Evolutionary conservation across 2,329 filamentous ascomycete species (phyloP), one percentile per base, ranked within the genome.

Genomic region (Hypocrella siamensis): DNA sequence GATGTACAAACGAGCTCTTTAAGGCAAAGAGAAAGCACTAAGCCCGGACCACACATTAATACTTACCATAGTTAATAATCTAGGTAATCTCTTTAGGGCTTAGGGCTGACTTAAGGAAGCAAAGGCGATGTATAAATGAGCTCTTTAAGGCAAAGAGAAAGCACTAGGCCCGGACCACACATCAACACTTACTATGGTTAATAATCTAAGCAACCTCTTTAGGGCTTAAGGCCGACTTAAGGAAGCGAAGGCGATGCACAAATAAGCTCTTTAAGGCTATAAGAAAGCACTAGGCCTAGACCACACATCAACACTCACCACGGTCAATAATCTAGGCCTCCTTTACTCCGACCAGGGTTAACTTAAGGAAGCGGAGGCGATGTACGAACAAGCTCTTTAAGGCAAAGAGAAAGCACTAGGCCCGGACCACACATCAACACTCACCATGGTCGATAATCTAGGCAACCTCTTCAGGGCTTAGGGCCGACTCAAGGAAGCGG

Each of bases 361-460:
- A 28, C 29, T 44, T 8, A 11, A 35, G 7, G 40, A 51, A 25
- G 40, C 46, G 12, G 42, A 51, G 38, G 35, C 34, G 1, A 53
- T 52, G 42, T 52, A 44, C 16, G 6, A 38, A 7, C 48, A 45
- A 29, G 48, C 46, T 29, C 38, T 54, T 5, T 31, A 43, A 43
- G 42, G 47, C 30, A 39, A 39, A 8, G 40, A 49, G 30, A 41
- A 41, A 24, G 33, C 26, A 16, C 21, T 28, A 4, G 40, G 37
- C 3, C 33, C 37, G 28, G 35, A 40, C 9, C 37, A 42, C 26
- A 31, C 17, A 24, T 38, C 26, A 26, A 37, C 34, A 14, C 31
- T 42, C 18, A 14, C 37, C 26, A 31, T 26, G 12, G 26, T 47
- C 5, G 27, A 48, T 27, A 36, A 36, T 18, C 37, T 47, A 7